Base-by-base conservation (phyloP, 306 rosid species). In the Neltuma alba region DNA sequence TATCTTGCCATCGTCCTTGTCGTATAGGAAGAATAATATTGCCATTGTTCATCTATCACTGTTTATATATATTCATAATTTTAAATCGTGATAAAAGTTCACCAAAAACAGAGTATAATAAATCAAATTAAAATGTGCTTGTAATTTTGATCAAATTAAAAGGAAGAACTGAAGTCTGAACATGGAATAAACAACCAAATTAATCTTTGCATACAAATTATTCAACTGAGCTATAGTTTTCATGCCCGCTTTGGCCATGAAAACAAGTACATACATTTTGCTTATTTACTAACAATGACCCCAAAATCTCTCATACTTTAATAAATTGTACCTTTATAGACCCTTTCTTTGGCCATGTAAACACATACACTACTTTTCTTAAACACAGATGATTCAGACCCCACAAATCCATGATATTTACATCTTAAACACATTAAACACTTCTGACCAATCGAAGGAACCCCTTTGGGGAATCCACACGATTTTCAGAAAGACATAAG, bases 261-360 rank as follows among this genome's bases (percentile, higher is more conserved):
- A 68, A 85, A 66, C 83, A 38, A 34, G 48, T 50, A 23, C 80
- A 57, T 40, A n/a, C n/a, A n/a, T 65, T 55, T 44, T 25, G 21
- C 78, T 60, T 61, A 60, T 7, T 38, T 61, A 11, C 8, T 30
- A 40, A 57, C 27, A 9, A 25, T 2, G 25, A n/a, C 36, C 4
- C 28, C 47, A 25, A 57, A 77, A n/a, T n/a, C n/a, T 27, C 69
- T 11, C 37, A 31, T 74, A 73, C 54, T 52, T 11, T n/a, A n/a
- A 6, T 9, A 0, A 38, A 6, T 63, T 25, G 58, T 34, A 74
- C 69, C 36, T 42, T 71, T 27, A 62, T 37, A 67, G 83, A 83
- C 83, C 85, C 81, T 85, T n/a, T n/a, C n/a, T n/a, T 87, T 75
- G 85, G 85, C 81, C 85, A 67, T 50, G 30, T 38, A 55, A 64